Evolutionary conservation across 768 basidiomycete genomes (phyloP), one percentile per base, ranked within the genome.

Genomic region (Leucosporidium scottii): DNA sequence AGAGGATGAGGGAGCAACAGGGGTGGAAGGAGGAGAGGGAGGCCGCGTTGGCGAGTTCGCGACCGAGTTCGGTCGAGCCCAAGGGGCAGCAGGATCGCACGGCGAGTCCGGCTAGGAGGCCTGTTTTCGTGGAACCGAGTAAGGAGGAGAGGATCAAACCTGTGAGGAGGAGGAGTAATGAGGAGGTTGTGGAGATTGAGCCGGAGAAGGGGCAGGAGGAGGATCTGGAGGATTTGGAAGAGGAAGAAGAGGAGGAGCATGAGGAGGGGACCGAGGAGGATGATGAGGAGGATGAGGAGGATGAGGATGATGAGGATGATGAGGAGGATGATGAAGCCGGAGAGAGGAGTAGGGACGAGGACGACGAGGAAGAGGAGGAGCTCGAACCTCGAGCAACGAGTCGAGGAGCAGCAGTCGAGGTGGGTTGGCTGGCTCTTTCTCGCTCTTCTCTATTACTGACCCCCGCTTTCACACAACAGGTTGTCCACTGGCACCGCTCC

Each of bases 351-450:
- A 51, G 10, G 64, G 47, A 49, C 49, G 65, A 61, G 1, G 60
- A 62, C 17, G 66, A 61, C 10, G 58, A 55, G 1, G 66, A 67
- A 15, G 61, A 48, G 10, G 57, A 63, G 10, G 61, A 62, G n/a
- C 63, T 67, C 17, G 66, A 71, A 54, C 53, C 58, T 23, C 57
- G 68, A 25, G 64, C 61, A 31, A 71, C 70, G 56, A 60, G 56
- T 27, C 63, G 66, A 13, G 66, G 39, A 8, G 39, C 39, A 12
- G 39, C 39, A 15, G 39, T 44, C 39, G 39, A 44, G 39, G 39
- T 44, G 39, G 15, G 39, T 17, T 15, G 39, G 7, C 8, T 44
- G 2, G 8, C 39, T 44, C 39, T 8, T 8, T 2, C 13, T 17
- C 39, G 8, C 39, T 44, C 39, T 44, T 2, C 15, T 2, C 39